These are phyloP conservation scores for Angophora floribunda DNA, from an alignment of 345 rosid species.

Conservation along the genomic window DNA sequence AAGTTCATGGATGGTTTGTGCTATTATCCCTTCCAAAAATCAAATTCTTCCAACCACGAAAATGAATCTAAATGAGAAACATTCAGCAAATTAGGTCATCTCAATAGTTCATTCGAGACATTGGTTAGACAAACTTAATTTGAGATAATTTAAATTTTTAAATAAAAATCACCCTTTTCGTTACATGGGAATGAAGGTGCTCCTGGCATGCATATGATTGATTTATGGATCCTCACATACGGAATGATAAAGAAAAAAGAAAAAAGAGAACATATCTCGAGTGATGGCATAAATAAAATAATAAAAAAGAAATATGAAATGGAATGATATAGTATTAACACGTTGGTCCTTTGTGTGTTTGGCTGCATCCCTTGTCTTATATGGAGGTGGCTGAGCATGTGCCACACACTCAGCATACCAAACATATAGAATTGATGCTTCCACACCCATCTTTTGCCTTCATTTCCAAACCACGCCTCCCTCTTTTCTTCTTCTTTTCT, in stretches of 20 bases:
- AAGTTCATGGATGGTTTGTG: fast-evolving
- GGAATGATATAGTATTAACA: background rate
- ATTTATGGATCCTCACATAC: background rate
- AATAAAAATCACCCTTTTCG: background rate
- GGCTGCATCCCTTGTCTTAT: background rate
- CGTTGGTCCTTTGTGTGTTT: background rate
- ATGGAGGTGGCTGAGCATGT: background rate
- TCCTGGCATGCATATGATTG: background rate
- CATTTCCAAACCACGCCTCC: background rate
- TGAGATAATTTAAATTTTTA: background rate
- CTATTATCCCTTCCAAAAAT: fast-evolving
- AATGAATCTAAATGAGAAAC: background rate
- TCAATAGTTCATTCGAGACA: fast-evolving
- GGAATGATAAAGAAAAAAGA: background rate
- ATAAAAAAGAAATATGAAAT: background rate
- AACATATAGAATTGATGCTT: background rate
- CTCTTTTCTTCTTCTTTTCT: background rate
- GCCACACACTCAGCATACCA: background rate
- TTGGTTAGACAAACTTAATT: background rate
- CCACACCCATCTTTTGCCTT: background rate
- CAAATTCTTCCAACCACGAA: fast-evolving
- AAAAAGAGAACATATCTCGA: no score
- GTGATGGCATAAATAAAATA: background rate
- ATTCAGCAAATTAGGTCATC: background rate
- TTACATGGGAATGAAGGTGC: no score